phyloP scores from a whole-genome alignment of 1,139 yeast genomes.

The Wickerhamomyces sp. region DNA sequence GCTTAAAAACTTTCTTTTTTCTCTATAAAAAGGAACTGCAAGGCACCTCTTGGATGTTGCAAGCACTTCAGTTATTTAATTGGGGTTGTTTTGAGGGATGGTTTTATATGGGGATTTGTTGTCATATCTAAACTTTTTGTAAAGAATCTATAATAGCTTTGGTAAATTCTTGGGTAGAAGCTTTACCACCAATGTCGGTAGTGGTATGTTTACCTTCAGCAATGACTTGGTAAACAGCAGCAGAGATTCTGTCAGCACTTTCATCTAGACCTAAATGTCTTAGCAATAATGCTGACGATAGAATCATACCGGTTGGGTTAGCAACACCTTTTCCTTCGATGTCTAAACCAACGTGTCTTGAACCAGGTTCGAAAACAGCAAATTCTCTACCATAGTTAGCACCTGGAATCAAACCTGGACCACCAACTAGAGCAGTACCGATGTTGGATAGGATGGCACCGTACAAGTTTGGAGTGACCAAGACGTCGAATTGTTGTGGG shows the following conservation, averaged over 20 bases:
- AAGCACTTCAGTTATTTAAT: no score
- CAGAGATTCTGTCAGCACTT: slow-evolving; percentile 79
- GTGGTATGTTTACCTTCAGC: slow-evolving; percentile 84
- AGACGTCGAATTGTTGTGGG: slow-evolving; percentile 97
- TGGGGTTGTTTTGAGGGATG: no score
- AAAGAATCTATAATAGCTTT: slow-evolving; percentile 55
- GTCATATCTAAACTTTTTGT: not conserved
- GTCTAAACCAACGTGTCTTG: slow-evolving; percentile 98
- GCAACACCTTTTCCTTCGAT: slow-evolving; percentile 92
- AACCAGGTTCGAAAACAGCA: slow-evolving; percentile 99
- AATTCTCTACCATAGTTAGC: slow-evolving; percentile 97
- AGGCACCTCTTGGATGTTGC: no score
- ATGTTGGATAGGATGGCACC: slow-evolving; percentile 96
- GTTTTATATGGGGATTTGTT: no score
- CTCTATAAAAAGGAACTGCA: slow-evolving; percentile 1
- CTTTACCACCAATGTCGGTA: slow-evolving; percentile 81
- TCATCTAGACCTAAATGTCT: slow-evolving; percentile 89
- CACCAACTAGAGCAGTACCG: slow-evolving; percentile 98
- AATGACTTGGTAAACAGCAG: slow-evolving; percentile 85
- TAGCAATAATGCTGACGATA: slow-evolving; percentile 85
- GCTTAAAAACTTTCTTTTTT: not conserved
- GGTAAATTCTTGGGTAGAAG: slow-evolving; percentile 92
- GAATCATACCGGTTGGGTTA: slow-evolving; percentile 97
- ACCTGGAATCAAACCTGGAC: slow-evolving; percentile 98
- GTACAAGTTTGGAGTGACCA: slow-evolving; percentile 97